Conservation (phyloP, 768 basidiomycete species). For the Collybiopsis confluens region DNA sequence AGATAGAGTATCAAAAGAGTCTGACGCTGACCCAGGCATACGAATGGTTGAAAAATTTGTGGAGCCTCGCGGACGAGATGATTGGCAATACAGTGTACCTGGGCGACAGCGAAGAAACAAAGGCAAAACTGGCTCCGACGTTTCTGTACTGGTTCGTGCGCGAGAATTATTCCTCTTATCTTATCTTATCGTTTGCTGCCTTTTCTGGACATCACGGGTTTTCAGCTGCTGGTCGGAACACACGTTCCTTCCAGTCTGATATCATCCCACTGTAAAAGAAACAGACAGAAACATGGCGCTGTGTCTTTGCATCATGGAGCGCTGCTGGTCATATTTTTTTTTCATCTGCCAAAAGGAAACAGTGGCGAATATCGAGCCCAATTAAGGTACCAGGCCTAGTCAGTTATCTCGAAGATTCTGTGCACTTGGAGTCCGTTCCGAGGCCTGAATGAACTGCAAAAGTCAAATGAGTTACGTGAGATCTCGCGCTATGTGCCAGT, state of each 20-base stretch:
- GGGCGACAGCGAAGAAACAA: slow-evolving; percentile 18
- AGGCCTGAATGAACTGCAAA: slow-evolving; percentile 51
- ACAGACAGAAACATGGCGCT: too few relatives aligned
- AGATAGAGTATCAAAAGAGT: slow-evolving; percentile 61
- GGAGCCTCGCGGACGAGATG: too few relatives aligned
- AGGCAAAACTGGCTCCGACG: slow-evolving; percentile 22
- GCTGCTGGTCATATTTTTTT: too few relatives aligned
- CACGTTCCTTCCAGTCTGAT: not conserved
- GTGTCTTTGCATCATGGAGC: too few relatives aligned
- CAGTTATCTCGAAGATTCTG: slow-evolving; percentile 53
- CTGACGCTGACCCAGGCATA: slow-evolving; percentile 51
- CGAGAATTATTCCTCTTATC: slow-evolving; percentile 28
- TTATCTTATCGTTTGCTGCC: slow-evolving; percentile 33
- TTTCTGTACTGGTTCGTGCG: slow-evolving; percentile 33
- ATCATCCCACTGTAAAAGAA: slow-evolving; percentile 9
- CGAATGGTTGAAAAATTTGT: slow-evolving; percentile 12
- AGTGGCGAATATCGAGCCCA: slow-evolving; percentile 6
- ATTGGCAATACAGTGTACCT: slow-evolving; percentile 3
- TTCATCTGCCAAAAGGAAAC: too few relatives aligned
- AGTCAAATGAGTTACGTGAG: not conserved
- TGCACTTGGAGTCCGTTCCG: slow-evolving; percentile 52
- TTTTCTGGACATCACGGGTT: not conserved
- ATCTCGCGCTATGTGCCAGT: not conserved
- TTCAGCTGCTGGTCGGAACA: not conserved
- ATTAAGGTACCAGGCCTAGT: slow-evolving; percentile 31